Base-by-base conservation (phyloP, 768 basidiomycete genomes). In the Tylopilus cervinicoccineus region DNA sequence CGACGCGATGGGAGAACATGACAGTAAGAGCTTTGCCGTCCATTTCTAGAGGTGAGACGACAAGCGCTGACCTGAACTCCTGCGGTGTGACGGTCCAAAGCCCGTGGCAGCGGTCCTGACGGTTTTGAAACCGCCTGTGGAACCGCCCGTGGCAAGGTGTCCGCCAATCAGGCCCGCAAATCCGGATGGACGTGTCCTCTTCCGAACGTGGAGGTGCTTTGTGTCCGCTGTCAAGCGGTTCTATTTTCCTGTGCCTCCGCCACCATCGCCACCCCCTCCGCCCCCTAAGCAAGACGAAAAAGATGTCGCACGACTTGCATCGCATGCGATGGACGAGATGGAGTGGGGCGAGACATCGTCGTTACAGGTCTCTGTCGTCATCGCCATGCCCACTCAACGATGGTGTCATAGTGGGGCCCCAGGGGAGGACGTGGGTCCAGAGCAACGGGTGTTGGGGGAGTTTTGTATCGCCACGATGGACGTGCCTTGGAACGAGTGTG, bases 331-430 rank as follows among this genome's bases (percentile, higher is more conserved):
- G 24, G 36, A 38, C 24, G 54, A 39, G 22, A n/a, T 40, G 2
- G 33, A 16, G 4, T 48, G 49, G 55, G 44, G 24, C 2, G 53
- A 61, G 28, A 48, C 45, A 7, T 36, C 55, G 37, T 61, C 48
- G 13, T 12, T 76, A 28, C 70, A 70, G 42, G 63, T 78, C 13
- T 68, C 71, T 4, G 69, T 77, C 16, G 53, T 70, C 13, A 66
- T 78, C 38, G 57, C 67, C 8, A 73, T 78, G 72, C 74, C 77
- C 13, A 61, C 53, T 7, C 58, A 54, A 45, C 29, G 32, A 26
- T 23, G 24, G 14, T 5, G 38, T 22, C 2, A 29, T 10, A 11
- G 41, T 4, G 33, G 20, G 10, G 12, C 31, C 19, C 26, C 38
- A n/a, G 36, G 22, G 14, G 37, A 19, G 29, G 51, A 39, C 1